Percentiles rank a stretch among this genome's conserved stretches.
These are phyloP conservation scores for Eremothecium cymbalariae DNA, from an alignment of 1,139 yeast genomes.

Conservation along the genomic window DNA sequence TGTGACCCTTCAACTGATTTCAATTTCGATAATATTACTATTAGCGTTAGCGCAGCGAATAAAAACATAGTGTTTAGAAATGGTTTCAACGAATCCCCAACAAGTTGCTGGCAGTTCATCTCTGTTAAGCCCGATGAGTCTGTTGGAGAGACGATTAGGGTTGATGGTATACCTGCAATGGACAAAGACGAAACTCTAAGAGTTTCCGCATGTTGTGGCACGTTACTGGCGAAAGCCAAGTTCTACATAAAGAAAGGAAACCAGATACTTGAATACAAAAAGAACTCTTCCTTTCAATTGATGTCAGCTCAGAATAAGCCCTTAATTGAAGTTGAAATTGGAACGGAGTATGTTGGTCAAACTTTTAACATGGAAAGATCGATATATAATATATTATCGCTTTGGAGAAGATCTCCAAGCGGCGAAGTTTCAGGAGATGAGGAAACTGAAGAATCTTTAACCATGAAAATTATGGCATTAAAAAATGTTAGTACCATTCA, in stretches of 20 bases:
- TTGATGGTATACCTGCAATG: conserved; percentile 44
- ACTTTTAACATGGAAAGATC: conserved; percentile 53
- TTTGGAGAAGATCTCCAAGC: conserved; percentile 36
- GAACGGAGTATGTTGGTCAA: conserved; percentile 65
- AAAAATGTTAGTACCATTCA: conserved; percentile 13
- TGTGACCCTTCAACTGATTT: conserved; percentile 19
- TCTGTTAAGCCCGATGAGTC: conserved; percentile 69
- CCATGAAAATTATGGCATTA: conserved; percentile 8
- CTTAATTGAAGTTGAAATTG: conserved; percentile 43
- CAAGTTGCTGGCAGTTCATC: conserved; percentile 62
- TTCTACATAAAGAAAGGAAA: conserved; percentile 30
- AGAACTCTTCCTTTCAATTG: conserved; percentile 29
- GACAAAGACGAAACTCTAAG: conserved; percentile 46
- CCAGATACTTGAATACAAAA: conserved; percentile 33
- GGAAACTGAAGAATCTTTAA: conserved; percentile 11
- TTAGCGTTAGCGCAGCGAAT: conserved; percentile 40
- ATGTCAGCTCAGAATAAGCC: conserved; percentile 24
- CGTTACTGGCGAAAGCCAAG: conserved; percentile 48
- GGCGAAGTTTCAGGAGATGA: conserved; percentile 9
- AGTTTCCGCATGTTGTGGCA: conserved; percentile 55
- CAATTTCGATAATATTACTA: conserved; percentile 36
- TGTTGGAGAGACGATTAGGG: conserved; percentile 59
- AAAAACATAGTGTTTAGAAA: conserved; percentile 49
- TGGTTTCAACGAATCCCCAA: conserved; percentile 56
- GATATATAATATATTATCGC: conserved; percentile 50